phyloP scores from a whole-genome alignment of 164 flowering plant genomes.

The Vitis rotundifolia region DNA sequence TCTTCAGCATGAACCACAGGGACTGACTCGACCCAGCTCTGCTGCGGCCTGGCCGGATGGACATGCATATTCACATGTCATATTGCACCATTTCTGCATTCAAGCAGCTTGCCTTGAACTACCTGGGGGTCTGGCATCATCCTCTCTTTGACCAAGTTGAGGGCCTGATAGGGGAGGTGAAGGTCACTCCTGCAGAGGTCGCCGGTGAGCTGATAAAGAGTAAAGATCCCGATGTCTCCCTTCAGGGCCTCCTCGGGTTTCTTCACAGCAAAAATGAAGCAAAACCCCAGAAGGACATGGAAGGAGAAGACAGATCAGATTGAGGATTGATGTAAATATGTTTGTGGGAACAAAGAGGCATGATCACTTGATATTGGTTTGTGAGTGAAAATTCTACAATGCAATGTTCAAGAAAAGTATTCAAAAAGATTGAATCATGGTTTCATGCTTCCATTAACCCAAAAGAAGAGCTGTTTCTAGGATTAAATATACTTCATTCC shows the following conservation, averaged over 20 bases:
- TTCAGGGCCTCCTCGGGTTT: constrained; percentile 15
- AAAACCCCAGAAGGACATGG: not conserved
- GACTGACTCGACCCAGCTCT: constrained; percentile 41
- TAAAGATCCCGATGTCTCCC: constrained; percentile 5
- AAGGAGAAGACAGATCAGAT: too few relatives aligned
- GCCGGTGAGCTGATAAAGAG: constrained; percentile 23
- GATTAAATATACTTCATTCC: too few relatives aligned
- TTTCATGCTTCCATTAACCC: too few relatives aligned
- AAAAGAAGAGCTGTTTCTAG: too few relatives aligned
- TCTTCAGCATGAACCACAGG: constrained; percentile 44
- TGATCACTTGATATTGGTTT: too few relatives aligned
- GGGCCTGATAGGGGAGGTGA: constrained; percentile 2
- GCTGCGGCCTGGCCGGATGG: constrained; percentile 52
- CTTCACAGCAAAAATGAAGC: constrained; percentile 5
- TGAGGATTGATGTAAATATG: too few relatives aligned
- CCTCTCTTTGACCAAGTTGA: constrained; percentile 14
- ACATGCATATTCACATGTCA: constrained; percentile 43
- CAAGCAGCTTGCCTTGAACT: constrained; percentile 18
- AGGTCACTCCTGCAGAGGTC: constrained; percentile 26
- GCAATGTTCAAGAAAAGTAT: too few relatives aligned
- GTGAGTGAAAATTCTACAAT: too few relatives aligned
- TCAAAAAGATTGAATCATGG: too few relatives aligned
- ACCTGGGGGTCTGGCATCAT: constrained; percentile 10
- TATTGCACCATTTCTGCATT: constrained; percentile 28
- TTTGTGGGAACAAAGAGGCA: too few relatives aligned